Conservation (phyloP, 129 eudicot species). For the Pseudognaphalium luteoalbum region DNA sequence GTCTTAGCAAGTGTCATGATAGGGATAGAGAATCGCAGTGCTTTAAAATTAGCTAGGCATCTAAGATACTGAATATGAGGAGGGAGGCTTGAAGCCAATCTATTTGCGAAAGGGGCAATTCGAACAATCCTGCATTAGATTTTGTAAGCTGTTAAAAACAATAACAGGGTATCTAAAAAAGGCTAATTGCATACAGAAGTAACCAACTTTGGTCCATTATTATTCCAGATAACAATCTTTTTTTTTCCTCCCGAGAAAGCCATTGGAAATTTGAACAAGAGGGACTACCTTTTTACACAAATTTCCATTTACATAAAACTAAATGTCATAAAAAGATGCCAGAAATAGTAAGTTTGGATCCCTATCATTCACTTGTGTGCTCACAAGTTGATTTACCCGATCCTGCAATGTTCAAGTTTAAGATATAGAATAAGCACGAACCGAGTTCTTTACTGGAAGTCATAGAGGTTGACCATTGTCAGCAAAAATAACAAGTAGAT, state of each 20-base stretch:
- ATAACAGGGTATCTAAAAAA: constrained; percentile 14
- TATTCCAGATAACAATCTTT: too few relatives aligned
- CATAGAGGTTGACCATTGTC: background rate
- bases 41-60: constrained; percentile 80
- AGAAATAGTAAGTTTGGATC: background rate
- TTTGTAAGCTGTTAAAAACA: constrained; percentile 24
- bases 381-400: background rate
- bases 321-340: background rate
- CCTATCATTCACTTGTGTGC: constrained; percentile 6
- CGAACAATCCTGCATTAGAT: constrained; percentile 59
- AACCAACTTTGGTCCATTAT: constrained; percentile 4
- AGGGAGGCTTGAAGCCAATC: constrained; percentile 75
- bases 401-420: background rate
- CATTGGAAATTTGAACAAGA: background rate
- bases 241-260: too few relatives aligned
- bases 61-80: constrained; percentile 68
- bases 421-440: background rate
- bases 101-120: constrained; percentile 82
- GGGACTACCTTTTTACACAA: background rate
- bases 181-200: background rate
- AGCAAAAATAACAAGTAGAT: too few relatives aligned
- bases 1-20: constrained; percentile 54
- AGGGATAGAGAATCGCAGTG: constrained; percentile 64
- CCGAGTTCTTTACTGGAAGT: background rate
- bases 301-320: background rate